These are phyloP conservation scores for Penicillium crystallinum DNA, from an alignment of 495 filamentous ascomycete genomes.

Conservation along the genomic window DNA sequence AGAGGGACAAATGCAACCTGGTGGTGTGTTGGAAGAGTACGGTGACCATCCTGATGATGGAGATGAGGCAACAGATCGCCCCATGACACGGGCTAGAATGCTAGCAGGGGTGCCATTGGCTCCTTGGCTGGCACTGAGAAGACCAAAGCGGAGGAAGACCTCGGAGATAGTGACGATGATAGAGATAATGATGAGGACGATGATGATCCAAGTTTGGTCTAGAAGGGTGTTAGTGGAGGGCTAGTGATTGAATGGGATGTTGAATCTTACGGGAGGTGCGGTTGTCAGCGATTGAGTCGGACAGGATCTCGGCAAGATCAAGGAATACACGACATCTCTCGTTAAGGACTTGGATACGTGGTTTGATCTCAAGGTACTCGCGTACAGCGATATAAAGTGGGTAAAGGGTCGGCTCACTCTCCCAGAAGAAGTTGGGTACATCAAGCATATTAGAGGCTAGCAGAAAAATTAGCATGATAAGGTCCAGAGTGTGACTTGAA, in stretches of 20 bases:
- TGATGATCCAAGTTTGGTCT: constrained; percentile 95
- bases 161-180: constrained; percentile 89
- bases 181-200: constrained; percentile 82
- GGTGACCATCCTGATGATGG: constrained; percentile 12
- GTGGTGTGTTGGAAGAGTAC: constrained; percentile 11
- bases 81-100: constrained; percentile 21
- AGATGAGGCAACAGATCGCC: constrained; percentile 12
- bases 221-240: background rate
- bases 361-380: constrained; percentile 96
- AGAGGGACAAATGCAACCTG: constrained; percentile 26
- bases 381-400: constrained; percentile 92
- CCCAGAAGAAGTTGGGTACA: constrained; percentile 99
- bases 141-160: constrained; percentile 79
- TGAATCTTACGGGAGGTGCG: constrained; percentile 69
- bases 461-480: constrained; percentile 24
- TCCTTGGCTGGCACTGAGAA: constrained; percentile 50
- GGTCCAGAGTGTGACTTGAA: background rate
- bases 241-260: background rate
- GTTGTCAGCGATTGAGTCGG: constrained; percentile 84
- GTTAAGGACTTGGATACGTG: constrained; percentile 90
- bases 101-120: constrained; percentile 9
- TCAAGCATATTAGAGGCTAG: constrained; percentile 94
- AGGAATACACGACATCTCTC: constrained; percentile 95
- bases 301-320: constrained; percentile 91
- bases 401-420: constrained; percentile 88